Percentiles rank a stretch among this genome's conserved stretches.
These are phyloP conservation scores for Fusarium gaditjirri DNA, from an alignment of 2,329 filamentous ascomycete genomes.

Conservation along the genomic window DNA sequence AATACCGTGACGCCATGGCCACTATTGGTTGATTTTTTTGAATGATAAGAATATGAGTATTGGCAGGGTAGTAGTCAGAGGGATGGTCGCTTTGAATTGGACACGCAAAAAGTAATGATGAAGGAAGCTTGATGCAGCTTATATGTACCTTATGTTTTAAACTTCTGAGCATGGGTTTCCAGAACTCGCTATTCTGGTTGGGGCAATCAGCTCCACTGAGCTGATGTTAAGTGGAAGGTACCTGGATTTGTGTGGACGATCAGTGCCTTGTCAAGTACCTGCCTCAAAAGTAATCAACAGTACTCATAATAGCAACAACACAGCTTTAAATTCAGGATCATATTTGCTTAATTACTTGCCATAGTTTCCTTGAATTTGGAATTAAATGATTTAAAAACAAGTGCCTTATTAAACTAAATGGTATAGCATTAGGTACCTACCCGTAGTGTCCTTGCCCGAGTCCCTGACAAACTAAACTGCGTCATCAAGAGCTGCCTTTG, in stretches of 20 bases:
- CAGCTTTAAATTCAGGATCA: not conserved
- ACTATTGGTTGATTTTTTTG: not conserved
- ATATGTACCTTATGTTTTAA: slow-evolving; percentile 14
- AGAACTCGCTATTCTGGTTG: slow-evolving; percentile 18
- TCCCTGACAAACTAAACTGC: slow-evolving; percentile 44
- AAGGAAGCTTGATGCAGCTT: slow-evolving; percentile 25
- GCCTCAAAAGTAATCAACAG: not conserved
- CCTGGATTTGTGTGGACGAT: not conserved
- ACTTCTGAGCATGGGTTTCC: not conserved
- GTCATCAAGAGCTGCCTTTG: slow-evolving; percentile 51
- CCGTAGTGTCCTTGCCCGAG: not conserved
- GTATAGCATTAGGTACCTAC: too few relatives aligned
- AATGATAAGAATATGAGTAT: not conserved
- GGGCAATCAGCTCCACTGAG: not conserved
- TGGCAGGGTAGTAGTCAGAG: not conserved
- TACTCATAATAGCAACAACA: not conserved
- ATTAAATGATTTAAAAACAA: not conserved
- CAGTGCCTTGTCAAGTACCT: not conserved
- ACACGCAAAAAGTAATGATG: slow-evolving; percentile 22
- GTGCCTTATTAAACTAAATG: not conserved
- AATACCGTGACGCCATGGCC: slow-evolving; percentile 66
- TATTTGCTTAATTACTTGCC: not conserved
- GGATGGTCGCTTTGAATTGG: not conserved
- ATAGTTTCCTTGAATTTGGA: not conserved
- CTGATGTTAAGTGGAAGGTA: not conserved